Evolutionary conservation across 202 grass and related monocot species (phyloP).

Genomic region (Schoenoplectus tabernaemontani): DNA sequence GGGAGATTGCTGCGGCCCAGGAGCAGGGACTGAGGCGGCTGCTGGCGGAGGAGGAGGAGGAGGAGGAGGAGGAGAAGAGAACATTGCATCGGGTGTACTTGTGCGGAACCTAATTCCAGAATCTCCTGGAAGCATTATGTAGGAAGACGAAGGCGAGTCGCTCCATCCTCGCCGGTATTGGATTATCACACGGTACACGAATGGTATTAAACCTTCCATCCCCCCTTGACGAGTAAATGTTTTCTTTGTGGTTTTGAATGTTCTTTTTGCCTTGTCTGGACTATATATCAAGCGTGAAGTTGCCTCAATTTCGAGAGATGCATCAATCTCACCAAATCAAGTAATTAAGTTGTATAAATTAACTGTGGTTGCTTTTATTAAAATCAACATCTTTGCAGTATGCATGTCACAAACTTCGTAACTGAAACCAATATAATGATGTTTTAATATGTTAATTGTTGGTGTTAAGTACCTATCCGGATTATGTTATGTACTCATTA

Average conservation of each 20-base stretch:
- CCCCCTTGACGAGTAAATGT: neutral
- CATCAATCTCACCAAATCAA: slow-evolving; percentile 26
- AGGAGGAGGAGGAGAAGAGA: slow-evolving; percentile 15
- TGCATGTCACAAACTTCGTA: neutral
- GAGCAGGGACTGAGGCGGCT: neutral
- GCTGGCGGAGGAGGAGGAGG: neutral
- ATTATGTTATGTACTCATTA: neutral
- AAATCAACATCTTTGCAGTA: neutral
- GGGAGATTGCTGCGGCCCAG: neutral
- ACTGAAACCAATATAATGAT: slow-evolving; percentile 18
- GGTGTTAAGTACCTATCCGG: neutral
- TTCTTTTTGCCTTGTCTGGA: neutral
- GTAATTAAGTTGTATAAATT: neutral
- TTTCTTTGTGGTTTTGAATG: neutral
- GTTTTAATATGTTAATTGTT: neutral
- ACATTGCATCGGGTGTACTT: neutral
- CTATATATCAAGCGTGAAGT: slow-evolving; percentile 6
- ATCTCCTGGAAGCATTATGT: slow-evolving; percentile 29
- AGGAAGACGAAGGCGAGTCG: slow-evolving; percentile 23
- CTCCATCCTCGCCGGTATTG: slow-evolving; percentile 19
- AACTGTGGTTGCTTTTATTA: neutral
- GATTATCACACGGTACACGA: slow-evolving; percentile 31
- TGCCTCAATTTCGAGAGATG: neutral
- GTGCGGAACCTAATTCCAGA: slow-evolving; percentile 18
- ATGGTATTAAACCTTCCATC: slow-evolving; percentile 43